These are phyloP conservation scores for Bryoerythrophyllum caledonicum DNA, from an alignment of 225 moss, liverwort and hornwort species.

Conservation along the genomic window DNA sequence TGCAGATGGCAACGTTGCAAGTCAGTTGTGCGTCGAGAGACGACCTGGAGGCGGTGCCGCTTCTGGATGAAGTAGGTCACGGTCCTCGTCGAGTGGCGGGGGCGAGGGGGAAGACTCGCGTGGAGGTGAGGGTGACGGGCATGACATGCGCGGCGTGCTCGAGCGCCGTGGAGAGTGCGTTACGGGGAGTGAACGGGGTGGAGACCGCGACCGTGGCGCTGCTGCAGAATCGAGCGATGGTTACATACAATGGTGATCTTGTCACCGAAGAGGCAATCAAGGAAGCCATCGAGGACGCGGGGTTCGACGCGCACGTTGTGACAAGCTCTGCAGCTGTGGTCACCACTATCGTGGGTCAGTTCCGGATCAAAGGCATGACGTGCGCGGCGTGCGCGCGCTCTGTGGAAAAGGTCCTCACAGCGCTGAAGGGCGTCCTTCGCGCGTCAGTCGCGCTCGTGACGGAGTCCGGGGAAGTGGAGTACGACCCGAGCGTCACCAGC, in stretches of 20 bases:
- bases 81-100: slow-evolving; percentile 2
- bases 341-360: slow-evolving; percentile 53
- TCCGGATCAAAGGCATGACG: slow-evolving; percentile 91
- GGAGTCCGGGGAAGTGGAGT: slow-evolving; percentile 79
- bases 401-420: slow-evolving; percentile 63
- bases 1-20: slow-evolving; percentile 54
- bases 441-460: slow-evolving; percentile 75
- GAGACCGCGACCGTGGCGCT: slow-evolving; percentile 75
- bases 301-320: slow-evolving; percentile 77
- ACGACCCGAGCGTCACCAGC: slow-evolving; percentile 55
- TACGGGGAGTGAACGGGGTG: slow-evolving; percentile 67
- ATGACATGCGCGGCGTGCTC: slow-evolving; percentile 98
- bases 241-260: slow-evolving; percentile 47
- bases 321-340: slow-evolving; percentile 2
- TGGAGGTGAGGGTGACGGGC: slow-evolving; percentile 77
- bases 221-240: slow-evolving; percentile 79
- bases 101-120: slow-evolving; percentile 35
- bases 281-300: slow-evolving; percentile 85
- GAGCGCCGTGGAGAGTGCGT: slow-evolving; percentile 75
- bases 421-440: slow-evolving; percentile 62
- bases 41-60: slow-evolving; percentile 34
- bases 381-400: slow-evolving; percentile 77
- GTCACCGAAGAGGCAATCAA: slow-evolving; percentile 62
- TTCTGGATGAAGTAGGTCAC: slow-evolving; percentile 28
- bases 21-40: slow-evolving; percentile 6